phyloP scores from a whole-genome alignment of 345 rosid species.

The Bretschneidera sinensis region DNA sequence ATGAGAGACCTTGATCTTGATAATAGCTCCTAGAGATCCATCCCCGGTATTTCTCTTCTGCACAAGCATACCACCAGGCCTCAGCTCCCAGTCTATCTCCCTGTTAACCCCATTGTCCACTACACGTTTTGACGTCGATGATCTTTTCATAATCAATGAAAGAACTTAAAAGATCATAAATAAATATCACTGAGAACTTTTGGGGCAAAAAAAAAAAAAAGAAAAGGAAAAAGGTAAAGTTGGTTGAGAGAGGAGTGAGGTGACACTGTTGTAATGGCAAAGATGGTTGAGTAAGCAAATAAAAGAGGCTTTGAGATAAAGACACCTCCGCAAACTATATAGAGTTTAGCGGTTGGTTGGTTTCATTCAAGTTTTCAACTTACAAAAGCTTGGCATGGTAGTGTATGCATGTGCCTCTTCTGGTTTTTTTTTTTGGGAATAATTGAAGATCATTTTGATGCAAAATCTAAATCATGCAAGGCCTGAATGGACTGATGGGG shows the following conservation, averaged over 20 bases:
- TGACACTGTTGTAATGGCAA: constrained; percentile 11
- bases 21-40: constrained; percentile 28
- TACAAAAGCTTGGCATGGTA: no score
- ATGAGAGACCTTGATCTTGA: constrained; percentile 42
- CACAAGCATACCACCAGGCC: constrained; percentile 58
- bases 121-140: constrained; percentile 21
- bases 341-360: constrained; percentile 11
- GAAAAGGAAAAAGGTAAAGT: constrained; percentile 15
- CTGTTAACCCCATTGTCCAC: constrained; percentile 14
- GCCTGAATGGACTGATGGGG: no score
- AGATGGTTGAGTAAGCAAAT: constrained; percentile 24
- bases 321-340: no score
- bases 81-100: constrained; percentile 45
- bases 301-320: no score
- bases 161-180: constrained; percentile 1
- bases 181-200: not conserved
- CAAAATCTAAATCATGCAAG: no score
- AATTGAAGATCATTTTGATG: no score
- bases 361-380: no score
- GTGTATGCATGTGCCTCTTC: no score
- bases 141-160: constrained; percentile 26
- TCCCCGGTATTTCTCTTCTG: constrained; percentile 36
- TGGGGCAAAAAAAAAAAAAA: no score
- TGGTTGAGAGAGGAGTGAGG: constrained; percentile 22
- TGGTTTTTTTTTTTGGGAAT: no score